Evolutionary conservation across 2,329 filamentous ascomycete species (phyloP).

Genomic region (Tolypocladium paradoxum): DNA sequence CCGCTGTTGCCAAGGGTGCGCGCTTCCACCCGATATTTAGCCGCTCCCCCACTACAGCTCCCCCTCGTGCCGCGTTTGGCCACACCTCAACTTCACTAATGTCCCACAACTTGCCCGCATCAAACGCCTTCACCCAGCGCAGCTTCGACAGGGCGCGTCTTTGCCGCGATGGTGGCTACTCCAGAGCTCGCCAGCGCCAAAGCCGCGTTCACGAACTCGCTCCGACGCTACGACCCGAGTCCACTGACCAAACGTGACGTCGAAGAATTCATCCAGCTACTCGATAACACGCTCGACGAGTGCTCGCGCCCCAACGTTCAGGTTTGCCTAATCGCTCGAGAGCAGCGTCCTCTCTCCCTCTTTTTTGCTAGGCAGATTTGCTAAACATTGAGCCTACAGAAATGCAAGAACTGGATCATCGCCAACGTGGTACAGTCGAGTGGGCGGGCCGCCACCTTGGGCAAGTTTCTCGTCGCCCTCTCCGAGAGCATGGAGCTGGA

Average conservation of each 20-base stretch:
- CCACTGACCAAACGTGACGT: slow-evolving; percentile 60
- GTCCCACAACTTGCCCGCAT: background rate
- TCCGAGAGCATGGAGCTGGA: slow-evolving; percentile 33
- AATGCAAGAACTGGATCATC: slow-evolving; percentile 79
- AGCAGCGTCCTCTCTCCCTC: slow-evolving; percentile 2
- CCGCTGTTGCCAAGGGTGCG: background rate
- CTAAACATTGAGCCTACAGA: slow-evolving; percentile 38
- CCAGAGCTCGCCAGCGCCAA: slow-evolving; percentile 69
- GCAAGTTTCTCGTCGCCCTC: slow-evolving; percentile 64
- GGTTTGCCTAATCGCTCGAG: slow-evolving; percentile 52
- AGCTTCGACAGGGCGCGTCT: background rate
- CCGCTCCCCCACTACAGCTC: background rate
- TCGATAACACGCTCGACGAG: slow-evolving; percentile 54
- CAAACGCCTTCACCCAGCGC: background rate
- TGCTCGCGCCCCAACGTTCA: slow-evolving; percentile 77
- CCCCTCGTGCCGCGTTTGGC: background rate
- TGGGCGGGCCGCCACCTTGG: slow-evolving; percentile 54
- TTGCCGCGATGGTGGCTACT: slow-evolving; percentile 44
- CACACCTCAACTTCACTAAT: background rate
- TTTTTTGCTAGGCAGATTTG: slow-evolving; percentile 2
- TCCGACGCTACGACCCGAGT: slow-evolving; percentile 64
- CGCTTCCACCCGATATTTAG: background rate
- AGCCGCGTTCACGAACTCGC: slow-evolving; percentile 62
- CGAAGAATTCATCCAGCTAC: slow-evolving; percentile 53
- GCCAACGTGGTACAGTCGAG: slow-evolving; percentile 58